Evolutionary conservation across 176 grass and related monocot genomes (phyloP), one percentile per base, ranked within the genome.

Genomic region (Neostapfia colusana): DNA sequence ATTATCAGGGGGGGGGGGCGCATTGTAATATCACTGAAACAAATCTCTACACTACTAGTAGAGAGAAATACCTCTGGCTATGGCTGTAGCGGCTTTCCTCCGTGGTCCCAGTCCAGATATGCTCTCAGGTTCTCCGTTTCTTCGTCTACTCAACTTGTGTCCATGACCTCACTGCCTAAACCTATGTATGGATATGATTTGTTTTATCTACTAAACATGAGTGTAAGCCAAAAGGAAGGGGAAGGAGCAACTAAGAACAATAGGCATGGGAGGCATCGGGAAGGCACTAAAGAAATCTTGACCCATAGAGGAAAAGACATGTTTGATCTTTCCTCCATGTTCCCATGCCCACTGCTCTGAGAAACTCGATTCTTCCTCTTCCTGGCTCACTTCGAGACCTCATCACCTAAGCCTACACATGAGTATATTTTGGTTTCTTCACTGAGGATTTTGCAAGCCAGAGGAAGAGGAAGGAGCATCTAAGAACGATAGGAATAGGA

Each of bases 241-340:
- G 48, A 79, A 79, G 4, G 61, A 73, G 17, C 36, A 69, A n/a
- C 11, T 35, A 69, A 69, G 63, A 51, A 44, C 21, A 67, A 24
- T 74, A 79, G 50, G 61, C 16, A 73, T 54, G 63, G 34, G 63
- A 86, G 70, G 77, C 54, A 75, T 75, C 16, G 23, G 50, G 50
- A 79, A 51, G 73, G 58, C 60, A 49, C 21, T 15, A 7, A 25
- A 20, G 17, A 21, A 60, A 64, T 71, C 26, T 71, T 41, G 13
- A 61, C 10, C 64, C 28, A n/a, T 0, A 57, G 46, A 81, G 58
- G 61, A 17, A 27, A 39, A 66, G 40, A 65, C 41, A 49, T 62
- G 12, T 67, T 35, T 45, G n/a, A 10, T 57, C 43, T 74, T 79
- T 85, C 77, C 82, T 77, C 66, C 35, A 76, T 85, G 72, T 77